Evolutionary conservation across 495 filamentous ascomycete species (phyloP).

Genomic region (Chaetomium cochliodes): DNA sequence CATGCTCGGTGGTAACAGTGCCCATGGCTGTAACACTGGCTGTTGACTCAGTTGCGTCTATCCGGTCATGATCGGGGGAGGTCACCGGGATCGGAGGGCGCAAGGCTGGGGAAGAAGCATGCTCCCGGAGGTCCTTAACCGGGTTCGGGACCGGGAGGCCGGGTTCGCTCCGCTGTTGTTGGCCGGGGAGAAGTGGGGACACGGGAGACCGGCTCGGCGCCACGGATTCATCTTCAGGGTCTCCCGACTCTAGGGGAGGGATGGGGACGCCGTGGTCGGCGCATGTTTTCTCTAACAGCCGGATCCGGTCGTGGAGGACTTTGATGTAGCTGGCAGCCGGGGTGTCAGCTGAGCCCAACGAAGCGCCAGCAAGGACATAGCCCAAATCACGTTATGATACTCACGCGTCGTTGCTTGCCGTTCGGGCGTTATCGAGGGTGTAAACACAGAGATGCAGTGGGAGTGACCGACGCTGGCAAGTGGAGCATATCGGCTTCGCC

Average conservation of each 20-base stretch:
- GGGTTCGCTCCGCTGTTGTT: not conserved
- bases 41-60: conserved; percentile 26
- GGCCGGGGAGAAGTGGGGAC: not conserved
- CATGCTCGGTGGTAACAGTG: conserved; percentile 29
- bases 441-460: conserved; percentile 42
- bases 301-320: conserved; percentile 40
- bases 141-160: not conserved
- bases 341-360: conserved; percentile 6
- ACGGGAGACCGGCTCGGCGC: not conserved
- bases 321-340: conserved; percentile 33
- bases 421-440: conserved; percentile 38
- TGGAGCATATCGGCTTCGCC: conserved; percentile 46
- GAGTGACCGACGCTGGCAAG: conserved; percentile 41
- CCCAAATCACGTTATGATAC: not conserved
- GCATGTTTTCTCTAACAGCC: conserved; percentile 41
- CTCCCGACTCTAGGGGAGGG: conserved; percentile 22
- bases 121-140: not conserved
- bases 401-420: conserved; percentile 40
- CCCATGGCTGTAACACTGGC: conserved; percentile 44
- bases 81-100: not conserved
- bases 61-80: conserved; percentile 8
- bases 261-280: conserved; percentile 34
- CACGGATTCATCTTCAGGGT: not conserved
- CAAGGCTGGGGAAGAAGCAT: conserved; percentile 3
- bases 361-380: too few relatives aligned